These are phyloP conservation scores for Maudiozyma bulderi DNA, from an alignment of 805 yeast species.

Conservation along the genomic window DNA sequence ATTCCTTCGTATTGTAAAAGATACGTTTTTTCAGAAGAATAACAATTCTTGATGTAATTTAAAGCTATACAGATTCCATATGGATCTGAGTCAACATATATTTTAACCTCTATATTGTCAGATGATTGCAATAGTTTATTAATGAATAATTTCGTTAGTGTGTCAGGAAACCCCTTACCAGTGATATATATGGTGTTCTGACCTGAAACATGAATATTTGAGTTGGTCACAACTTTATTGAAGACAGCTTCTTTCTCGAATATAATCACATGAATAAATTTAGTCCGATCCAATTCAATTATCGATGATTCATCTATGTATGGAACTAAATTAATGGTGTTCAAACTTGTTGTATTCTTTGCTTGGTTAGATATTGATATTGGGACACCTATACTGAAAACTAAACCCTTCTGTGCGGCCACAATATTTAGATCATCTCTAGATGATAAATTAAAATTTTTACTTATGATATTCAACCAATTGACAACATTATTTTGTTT, in stretches of 20 bases:
- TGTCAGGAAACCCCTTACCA: slow-evolving; percentile 66
- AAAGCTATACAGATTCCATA: slow-evolving; percentile 52
- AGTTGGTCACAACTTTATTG: slow-evolving; percentile 22
- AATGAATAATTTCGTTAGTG: slow-evolving; percentile 40
- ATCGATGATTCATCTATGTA: slow-evolving; percentile 21
- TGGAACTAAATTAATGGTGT: slow-evolving; percentile 31
- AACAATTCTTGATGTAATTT: slow-evolving; percentile 29
- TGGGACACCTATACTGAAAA: slow-evolving; percentile 21
- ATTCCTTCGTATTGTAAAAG: slow-evolving; percentile 17
- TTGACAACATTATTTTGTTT: slow-evolving; percentile 37
- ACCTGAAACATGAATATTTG: not conserved
- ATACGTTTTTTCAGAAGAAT: not conserved
- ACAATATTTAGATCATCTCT: slow-evolving; percentile 37
- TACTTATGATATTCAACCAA: slow-evolving; percentile 32
- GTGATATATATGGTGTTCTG: slow-evolving; percentile 35
- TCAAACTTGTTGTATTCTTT: not conserved
- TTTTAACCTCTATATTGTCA: slow-evolving; percentile 12
- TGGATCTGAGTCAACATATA: slow-evolving; percentile 57
- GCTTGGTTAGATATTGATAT: not conserved
- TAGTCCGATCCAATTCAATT: not conserved
- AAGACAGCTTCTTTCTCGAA: slow-evolving; percentile 49
- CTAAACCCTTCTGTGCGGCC: slow-evolving; percentile 55
- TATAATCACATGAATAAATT: slow-evolving; percentile 25
- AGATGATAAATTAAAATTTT: slow-evolving; percentile 29
- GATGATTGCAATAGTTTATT: slow-evolving; percentile 12